These are phyloP conservation scores for Pisolithus tinctorius DNA, from an alignment of 768 basidiomycete species.

Conservation along the genomic window DNA sequence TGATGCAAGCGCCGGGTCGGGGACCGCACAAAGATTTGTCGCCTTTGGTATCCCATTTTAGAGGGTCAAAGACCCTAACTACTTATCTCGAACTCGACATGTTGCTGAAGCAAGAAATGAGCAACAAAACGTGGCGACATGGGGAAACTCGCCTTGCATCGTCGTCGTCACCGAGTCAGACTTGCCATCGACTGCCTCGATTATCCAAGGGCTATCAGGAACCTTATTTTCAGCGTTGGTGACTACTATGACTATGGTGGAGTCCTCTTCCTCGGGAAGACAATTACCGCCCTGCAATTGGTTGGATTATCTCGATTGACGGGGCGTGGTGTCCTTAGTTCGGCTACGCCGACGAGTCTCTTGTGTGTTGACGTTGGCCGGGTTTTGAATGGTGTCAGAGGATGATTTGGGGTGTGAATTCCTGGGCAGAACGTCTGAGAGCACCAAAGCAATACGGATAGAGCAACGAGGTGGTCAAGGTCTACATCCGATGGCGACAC, in stretches of 20 bases:
- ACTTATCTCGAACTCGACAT: slow-evolving; percentile 64
- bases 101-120: slow-evolving; percentile 29
- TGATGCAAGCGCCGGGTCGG: slow-evolving; percentile 34
- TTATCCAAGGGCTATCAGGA: slow-evolving; percentile 83
- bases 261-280: slow-evolving; percentile 25
- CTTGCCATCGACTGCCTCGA: slow-evolving; percentile 80
- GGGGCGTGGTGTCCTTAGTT: slow-evolving; percentile 86
- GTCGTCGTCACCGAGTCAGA: slow-evolving; percentile 49
- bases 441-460: slow-evolving; percentile 86
- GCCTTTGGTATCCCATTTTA: slow-evolving; percentile 32
- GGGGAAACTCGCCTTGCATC: slow-evolving; percentile 39
- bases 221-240: slow-evolving; percentile 41
- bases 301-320: slow-evolving; percentile 24
- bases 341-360: slow-evolving; percentile 89
- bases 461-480: slow-evolving; percentile 71
- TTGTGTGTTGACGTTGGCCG: slow-evolving; percentile 74
- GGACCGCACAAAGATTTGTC: slow-evolving; percentile 42
- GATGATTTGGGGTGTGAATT: slow-evolving; percentile 41
- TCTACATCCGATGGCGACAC: slow-evolving; percentile 13
- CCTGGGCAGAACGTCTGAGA: slow-evolving; percentile 61
- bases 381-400: slow-evolving; percentile 68
- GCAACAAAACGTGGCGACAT: neutral
- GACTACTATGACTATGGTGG: slow-evolving; percentile 18
- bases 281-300: slow-evolving; percentile 35
- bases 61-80: slow-evolving; percentile 45